Conservation (phyloP, 2,329 filamentous ascomycete genomes). For the Colletotrichum eremochloae region DNA sequence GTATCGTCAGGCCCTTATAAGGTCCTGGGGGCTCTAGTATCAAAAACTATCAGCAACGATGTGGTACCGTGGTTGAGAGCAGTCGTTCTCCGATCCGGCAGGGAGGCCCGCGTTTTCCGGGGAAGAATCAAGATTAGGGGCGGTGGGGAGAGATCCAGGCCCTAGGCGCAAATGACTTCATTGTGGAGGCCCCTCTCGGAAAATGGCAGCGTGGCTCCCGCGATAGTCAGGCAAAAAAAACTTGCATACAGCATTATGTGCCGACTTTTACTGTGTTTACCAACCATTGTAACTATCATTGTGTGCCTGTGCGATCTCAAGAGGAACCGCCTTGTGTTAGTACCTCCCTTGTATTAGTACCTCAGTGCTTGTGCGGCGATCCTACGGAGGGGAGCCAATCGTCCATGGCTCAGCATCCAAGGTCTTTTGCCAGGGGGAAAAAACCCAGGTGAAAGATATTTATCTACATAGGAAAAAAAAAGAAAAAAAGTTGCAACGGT, state of each 20-base stretch:
- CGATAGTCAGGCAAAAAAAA: no score
- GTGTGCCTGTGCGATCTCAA: no score
- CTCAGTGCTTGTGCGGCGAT: background rate
- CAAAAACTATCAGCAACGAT: no score
- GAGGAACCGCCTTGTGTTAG: no score
- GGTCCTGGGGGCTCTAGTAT: no score
- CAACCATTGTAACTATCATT: no score
- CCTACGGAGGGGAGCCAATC: no score
- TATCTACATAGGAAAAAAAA: background rate
- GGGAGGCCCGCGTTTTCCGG: conserved; percentile 2
- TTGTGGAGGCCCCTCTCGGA: conserved; percentile 29
- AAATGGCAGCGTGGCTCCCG: conserved; percentile 5
- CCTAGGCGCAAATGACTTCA: conserved; percentile 37
- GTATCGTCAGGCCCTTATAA: background rate
- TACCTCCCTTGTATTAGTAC: no score
- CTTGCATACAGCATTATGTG: background rate
- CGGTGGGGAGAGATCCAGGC: background rate
- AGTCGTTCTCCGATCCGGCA: background rate
- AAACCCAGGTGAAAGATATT: conserved; percentile 9
- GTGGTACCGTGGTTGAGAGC: no score
- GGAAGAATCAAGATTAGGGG: conserved; percentile 10
- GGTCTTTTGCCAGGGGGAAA: background rate
- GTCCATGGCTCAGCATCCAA: no score
- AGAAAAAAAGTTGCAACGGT: background rate
- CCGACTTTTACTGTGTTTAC: no score